A percentile compares a stretch with the other conserved stretches of the same genome.
phyloP scores from a whole-genome alignment of 345 rosid genomes.

The Rhodamnia rubescens region DNA sequence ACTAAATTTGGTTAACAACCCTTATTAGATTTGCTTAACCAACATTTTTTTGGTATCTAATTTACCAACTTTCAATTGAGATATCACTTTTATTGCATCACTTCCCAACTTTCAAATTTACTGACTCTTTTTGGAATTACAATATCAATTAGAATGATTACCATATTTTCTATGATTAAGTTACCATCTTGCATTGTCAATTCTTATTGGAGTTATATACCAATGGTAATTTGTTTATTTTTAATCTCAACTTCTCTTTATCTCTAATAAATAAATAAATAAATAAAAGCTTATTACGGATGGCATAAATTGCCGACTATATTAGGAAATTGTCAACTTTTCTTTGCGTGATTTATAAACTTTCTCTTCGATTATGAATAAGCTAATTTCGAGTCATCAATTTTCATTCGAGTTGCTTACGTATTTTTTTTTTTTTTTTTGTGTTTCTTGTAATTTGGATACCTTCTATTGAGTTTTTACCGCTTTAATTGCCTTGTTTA shows the following conservation, averaged over 20 bases:
- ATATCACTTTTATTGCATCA: not conserved
- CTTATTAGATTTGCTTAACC: not conserved
- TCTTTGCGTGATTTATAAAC: not conserved
- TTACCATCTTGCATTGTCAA: not conserved
- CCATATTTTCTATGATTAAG: not conserved
- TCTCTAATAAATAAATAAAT: no score
- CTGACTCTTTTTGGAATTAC: not conserved
- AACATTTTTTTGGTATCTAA: not conserved
- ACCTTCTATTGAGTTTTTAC: not conserved
- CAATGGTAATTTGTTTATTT: not conserved
- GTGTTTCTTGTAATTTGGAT: not conserved
- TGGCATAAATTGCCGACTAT: not conserved
- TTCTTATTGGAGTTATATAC: not conserved
- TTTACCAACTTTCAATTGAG: not conserved
- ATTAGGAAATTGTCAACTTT: not conserved
- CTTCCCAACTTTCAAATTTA: not conserved
- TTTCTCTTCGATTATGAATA: rapidly evolving
- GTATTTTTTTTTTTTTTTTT: no score
- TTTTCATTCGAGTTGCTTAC: not conserved
- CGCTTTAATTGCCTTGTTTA: not conserved
- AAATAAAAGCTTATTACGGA: not conserved
- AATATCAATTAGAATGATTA: not conserved
- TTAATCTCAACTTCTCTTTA: not conserved
- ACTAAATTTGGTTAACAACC: not conserved
- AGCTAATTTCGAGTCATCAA: rapidly evolving